phyloP scores from a whole-genome alignment of 2,329 filamentous ascomycete genomes.

The Helotiales sp. region DNA sequence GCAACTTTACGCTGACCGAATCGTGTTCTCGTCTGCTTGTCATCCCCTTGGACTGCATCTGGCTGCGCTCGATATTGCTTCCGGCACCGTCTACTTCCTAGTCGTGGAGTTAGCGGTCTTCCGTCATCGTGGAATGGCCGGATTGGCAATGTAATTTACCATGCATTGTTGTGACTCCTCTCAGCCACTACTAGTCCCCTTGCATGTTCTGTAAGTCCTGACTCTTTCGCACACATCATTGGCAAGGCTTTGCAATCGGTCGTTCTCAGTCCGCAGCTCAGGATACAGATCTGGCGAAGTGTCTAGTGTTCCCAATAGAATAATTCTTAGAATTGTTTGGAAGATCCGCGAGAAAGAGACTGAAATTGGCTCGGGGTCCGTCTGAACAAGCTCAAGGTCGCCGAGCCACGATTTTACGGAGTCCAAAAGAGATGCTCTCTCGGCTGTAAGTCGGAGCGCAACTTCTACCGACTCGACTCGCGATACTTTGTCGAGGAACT shows the following conservation, averaged over 20 bases:
- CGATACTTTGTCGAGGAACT: slow-evolving; percentile 44
- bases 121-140: no score
- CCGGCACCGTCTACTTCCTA: no score
- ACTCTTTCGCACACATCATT: slow-evolving; percentile 42
- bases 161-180: slow-evolving; percentile 28
- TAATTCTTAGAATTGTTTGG: slow-evolving; percentile 43
- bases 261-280: slow-evolving; percentile 42
- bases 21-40: no score
- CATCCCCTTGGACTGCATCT: no score
- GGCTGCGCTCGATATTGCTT: no score
- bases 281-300: slow-evolving; percentile 39
- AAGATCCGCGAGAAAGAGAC: slow-evolving; percentile 46
- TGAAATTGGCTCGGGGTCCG: slow-evolving; percentile 40
- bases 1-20: no score
- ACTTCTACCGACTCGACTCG: slow-evolving; percentile 33
- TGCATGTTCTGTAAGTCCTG: slow-evolving; percentile 41
- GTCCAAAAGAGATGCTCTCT: slow-evolving; percentile 43
- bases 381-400: slow-evolving; percentile 39
- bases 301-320: slow-evolving; percentile 45
- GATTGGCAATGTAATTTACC: no score
- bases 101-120: no score
- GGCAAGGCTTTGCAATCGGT: slow-evolving; percentile 43
- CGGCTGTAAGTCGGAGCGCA: slow-evolving; percentile 39
- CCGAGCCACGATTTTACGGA: slow-evolving; percentile 45
- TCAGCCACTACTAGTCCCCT: slow-evolving; percentile 30